Evolutionary conservation across 345 rosid species (phyloP).

Genomic region (Populus pruinosa): DNA sequence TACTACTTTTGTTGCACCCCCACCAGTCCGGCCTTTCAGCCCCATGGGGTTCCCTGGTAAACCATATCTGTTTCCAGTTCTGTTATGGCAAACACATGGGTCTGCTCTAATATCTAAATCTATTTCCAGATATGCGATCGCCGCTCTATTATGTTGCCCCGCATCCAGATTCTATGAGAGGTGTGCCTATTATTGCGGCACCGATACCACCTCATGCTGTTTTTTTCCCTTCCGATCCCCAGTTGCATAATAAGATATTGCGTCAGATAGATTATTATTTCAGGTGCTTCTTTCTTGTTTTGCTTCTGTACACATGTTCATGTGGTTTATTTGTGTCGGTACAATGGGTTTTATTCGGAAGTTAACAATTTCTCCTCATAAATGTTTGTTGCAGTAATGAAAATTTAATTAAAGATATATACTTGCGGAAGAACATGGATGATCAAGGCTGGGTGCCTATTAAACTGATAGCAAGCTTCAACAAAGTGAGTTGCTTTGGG

Average conservation of each 20-base stretch:
- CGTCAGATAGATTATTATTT: slow-evolving; percentile 82
- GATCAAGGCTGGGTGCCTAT: slow-evolving; percentile 82
- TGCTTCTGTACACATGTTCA: neutral
- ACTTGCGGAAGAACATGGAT: slow-evolving; percentile 82
- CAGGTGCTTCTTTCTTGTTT: slow-evolving; percentile 39
- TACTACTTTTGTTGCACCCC: slow-evolving; percentile 45
- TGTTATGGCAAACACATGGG: neutral
- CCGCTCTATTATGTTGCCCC: slow-evolving; percentile 47
- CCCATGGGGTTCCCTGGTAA: slow-evolving; percentile 60
- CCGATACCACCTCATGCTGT: slow-evolving; percentile 42
- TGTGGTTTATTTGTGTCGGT: neutral
- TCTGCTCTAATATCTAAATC: slow-evolving; percentile 24
- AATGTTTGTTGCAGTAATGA: slow-evolving; percentile 60
- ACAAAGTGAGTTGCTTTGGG: slow-evolving; percentile 49
- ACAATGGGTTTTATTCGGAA: slow-evolving; percentile 4
- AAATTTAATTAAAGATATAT: slow-evolving; percentile 70
- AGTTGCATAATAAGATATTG: slow-evolving; percentile 51
- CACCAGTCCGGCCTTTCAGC: slow-evolving; percentile 47
- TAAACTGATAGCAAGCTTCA: slow-evolving; percentile 68
- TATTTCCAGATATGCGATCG: slow-evolving; percentile 46
- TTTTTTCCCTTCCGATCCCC: slow-evolving; percentile 45
- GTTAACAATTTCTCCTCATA: slow-evolving; percentile 11
- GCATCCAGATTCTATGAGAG: slow-evolving; percentile 39
- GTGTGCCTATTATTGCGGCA: slow-evolving; percentile 44
- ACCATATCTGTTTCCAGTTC: slow-evolving; percentile 16